These are phyloP conservation scores for Oidiodendron maius DNA, from an alignment of 495 filamentous ascomycete species.

Conservation along the genomic window DNA sequence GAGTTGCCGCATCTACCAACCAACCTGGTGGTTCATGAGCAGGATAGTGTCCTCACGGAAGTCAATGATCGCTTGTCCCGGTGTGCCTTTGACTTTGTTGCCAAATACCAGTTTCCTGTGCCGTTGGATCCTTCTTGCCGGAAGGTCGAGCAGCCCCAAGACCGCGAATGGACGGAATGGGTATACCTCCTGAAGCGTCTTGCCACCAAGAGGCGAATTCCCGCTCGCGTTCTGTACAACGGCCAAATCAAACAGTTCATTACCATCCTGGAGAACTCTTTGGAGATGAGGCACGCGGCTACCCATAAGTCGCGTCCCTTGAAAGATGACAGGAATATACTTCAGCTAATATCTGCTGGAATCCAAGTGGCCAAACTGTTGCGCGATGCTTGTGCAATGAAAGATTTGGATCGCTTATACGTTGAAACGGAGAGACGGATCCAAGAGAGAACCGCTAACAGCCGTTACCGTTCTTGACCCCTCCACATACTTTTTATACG, in stretches of 20 bases:
- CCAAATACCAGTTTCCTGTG: conserved; percentile 84
- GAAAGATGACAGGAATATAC: conserved; percentile 85
- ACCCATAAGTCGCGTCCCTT: conserved; percentile 77
- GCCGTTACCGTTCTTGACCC: conserved; percentile 12
- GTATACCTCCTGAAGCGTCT: conserved; percentile 81
- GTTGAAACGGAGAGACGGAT: conserved; percentile 67
- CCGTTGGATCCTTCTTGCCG: conserved; percentile 70
- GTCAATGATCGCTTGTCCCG: conserved; percentile 81
- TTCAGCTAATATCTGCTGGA: conserved; percentile 79
- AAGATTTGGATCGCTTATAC: conserved; percentile 69
- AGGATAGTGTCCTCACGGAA: conserved; percentile 69
- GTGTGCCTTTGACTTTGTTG: conserved; percentile 84
- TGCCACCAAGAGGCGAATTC: conserved; percentile 79
- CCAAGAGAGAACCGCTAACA: conserved; percentile 46
- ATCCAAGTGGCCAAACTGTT: conserved; percentile 83
- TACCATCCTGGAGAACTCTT: conserved; percentile 73
- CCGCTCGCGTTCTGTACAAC: conserved; percentile 76
- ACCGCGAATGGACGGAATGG: conserved; percentile 91
- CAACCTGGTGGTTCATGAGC: conserved; percentile 75
- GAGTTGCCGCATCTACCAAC: conserved; percentile 77
- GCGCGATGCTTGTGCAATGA: conserved; percentile 75
- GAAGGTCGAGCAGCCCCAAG: conserved; percentile 68
- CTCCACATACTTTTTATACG: no score
- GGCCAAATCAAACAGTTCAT: conserved; percentile 86
- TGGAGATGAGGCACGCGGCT: conserved; percentile 79